A percentile compares a stretch with the other conserved stretches of the same genome.
Evolutionary conservation across 1,284 basidiomycete species (phyloP).

Genomic region (Rhodotorula sp.): DNA sequence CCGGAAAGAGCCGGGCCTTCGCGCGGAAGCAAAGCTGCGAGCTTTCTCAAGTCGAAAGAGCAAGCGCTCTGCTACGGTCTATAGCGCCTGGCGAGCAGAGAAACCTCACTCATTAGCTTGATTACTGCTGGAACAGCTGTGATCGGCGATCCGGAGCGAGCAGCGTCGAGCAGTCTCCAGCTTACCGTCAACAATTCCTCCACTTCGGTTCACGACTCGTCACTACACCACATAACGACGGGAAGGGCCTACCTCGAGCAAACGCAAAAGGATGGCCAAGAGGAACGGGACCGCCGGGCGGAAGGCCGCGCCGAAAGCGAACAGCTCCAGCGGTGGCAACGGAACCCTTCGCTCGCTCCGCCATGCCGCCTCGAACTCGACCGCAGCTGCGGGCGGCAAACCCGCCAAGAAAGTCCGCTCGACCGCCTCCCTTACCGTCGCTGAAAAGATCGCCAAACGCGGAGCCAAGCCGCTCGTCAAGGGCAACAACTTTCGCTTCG

Average conservation of each 20-base stretch:
- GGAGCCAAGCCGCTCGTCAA: slow-evolving; percentile 36
- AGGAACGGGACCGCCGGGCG: not conserved
- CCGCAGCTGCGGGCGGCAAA: not conserved
- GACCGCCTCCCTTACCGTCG: slow-evolving; percentile 27
- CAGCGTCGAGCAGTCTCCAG: not conserved
- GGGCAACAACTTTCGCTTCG: slow-evolving; percentile 37
- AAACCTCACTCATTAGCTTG: no score
- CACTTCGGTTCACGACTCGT: not conserved
- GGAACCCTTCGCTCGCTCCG: slow-evolving; percentile 32
- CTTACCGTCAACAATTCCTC: not conserved
- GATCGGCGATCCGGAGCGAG: not conserved
- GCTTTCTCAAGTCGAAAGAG: no score
- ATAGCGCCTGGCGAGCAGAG: no score
- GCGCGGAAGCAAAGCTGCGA: no score
- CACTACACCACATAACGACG: not conserved
- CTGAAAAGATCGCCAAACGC: slow-evolving; percentile 30
- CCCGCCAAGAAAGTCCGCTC: slow-evolving; percentile 27
- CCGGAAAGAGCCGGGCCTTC: no score
- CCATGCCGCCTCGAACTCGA: slow-evolving; percentile 13
- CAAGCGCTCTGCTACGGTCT: no score
- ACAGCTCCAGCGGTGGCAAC: not conserved
- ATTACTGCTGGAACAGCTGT: no score
- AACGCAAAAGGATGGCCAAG: not conserved
- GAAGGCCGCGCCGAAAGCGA: not conserved
- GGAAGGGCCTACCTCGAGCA: not conserved